Base-by-base conservation (phyloP, 2,329 filamentous ascomycete species). In the Stromatinia cepivora region DNA sequence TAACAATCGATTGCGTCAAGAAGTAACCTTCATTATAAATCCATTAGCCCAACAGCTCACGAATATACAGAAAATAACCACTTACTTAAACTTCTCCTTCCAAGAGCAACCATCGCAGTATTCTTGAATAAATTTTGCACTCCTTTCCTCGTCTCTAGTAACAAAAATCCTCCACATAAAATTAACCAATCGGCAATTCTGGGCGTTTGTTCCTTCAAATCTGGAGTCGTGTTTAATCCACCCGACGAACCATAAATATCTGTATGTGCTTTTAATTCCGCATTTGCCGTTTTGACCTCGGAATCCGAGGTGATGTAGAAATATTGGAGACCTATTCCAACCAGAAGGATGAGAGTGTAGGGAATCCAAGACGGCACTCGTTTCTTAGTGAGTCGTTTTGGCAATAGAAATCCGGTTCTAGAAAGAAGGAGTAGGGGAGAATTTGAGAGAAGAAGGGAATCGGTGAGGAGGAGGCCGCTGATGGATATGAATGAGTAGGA, bases 401-500 rank as follows among this genome's bases (percentile, higher is more conserved):
- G 63, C 1, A 66, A 10, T n/a, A 73, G 73, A 20, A 78, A 73
- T 11, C 76, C 78, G 7, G 65, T 59, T n/a, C 72, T 53, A 1
- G 75, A 72, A 11, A 74, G 63, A 31, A 59, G 61, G 74, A 76
- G 72, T 66, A 82, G 79, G 58, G 80, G 74, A 17, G 54, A 52
- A 28, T 67, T 42, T 78, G 82, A 81, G 71, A 82, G 81, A 67
- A 80, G 75, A 20, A 81, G 78, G 20, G 79, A 76, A 67, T 83
- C 82, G 8, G 80, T 78, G 36, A 83, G 72, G 9, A 78, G 76
- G 0, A 83, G 77, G 7, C 80, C 81, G 1, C 80, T 79, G 53
- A 83, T 78, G 22, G 80, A 79, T 71, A 81, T 83, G 81, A 81
- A 83, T 0, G 81, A 81, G 80, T 81, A 83, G 13, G 78, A 80